Percentiles rank a stretch among this genome's conserved stretches.
Conservation (phyloP, 2,329 filamentous ascomycete genomes). For the Monilinia aucupariae region DNA sequence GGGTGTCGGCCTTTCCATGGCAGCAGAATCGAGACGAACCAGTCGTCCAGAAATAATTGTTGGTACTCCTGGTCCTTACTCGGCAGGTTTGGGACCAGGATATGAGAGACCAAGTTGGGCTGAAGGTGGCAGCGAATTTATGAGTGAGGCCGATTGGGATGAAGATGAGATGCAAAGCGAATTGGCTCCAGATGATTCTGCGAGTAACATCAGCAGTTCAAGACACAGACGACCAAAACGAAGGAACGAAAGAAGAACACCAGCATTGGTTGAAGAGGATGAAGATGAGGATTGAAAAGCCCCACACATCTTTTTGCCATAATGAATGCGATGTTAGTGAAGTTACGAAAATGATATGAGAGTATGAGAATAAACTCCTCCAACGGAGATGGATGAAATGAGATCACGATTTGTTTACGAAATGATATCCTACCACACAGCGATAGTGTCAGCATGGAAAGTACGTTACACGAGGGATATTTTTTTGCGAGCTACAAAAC, state of each 20-base stretch:
- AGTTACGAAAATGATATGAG: background rate
- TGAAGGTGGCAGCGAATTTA: constrained; percentile 43
- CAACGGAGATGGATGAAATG: constrained; percentile 4
- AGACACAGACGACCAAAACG: constrained; percentile 62
- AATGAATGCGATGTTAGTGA: constrained; percentile 1
- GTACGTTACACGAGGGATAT: background rate
- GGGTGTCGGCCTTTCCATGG: constrained; percentile 60
- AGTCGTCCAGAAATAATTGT: constrained; percentile 35
- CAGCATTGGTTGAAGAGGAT: constrained; percentile 69
- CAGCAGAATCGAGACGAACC: constrained; percentile 30
- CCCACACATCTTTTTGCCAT: background rate
- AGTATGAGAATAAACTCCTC: background rate
- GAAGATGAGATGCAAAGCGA: constrained; percentile 50
- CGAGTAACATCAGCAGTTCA: constrained; percentile 73
- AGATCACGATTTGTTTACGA: constrained; percentile 21
- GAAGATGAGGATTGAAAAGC: constrained; percentile 43
- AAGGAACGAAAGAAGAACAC: constrained; percentile 63
- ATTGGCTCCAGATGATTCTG: constrained; percentile 71
- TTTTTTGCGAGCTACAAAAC: constrained; percentile 2
- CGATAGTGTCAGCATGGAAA: constrained; percentile 5
- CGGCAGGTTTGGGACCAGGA: constrained; percentile 30
- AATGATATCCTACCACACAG: constrained; percentile 14
- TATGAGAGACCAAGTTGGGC: constrained; percentile 33
- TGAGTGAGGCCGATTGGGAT: constrained; percentile 36
- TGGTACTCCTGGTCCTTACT: constrained; percentile 39